Conservation (phyloP, 2,329 filamentous ascomycete species). For the Lachnellula hyalina region DNA sequence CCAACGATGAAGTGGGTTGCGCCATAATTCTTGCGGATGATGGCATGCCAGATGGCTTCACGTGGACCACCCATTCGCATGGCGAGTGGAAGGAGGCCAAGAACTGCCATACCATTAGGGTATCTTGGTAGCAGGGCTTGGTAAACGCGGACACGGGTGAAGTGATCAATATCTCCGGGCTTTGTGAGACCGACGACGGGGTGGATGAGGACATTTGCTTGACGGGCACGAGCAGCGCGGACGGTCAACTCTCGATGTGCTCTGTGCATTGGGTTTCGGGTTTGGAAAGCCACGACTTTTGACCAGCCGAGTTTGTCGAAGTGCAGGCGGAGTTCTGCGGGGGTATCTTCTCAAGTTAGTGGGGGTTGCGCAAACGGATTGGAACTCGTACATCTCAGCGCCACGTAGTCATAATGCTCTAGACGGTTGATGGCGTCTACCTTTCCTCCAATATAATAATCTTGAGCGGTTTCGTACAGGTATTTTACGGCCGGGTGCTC, state of each 20-base stretch:
- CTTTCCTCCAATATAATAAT: slow-evolving; percentile 94
- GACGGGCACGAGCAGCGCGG: slow-evolving; percentile 87
- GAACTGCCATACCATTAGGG: slow-evolving; percentile 97
- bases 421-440: slow-evolving; percentile 90
- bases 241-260: slow-evolving; percentile 97
- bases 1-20: slow-evolving; percentile 99
- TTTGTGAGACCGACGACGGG: slow-evolving; percentile 98
- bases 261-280: slow-evolving; percentile 97
- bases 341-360: slow-evolving; percentile 59
- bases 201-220: slow-evolving; percentile 98
- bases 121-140: slow-evolving; percentile 94
- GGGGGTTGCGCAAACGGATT: not conserved
- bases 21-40: slow-evolving; percentile 99
- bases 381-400: slow-evolving; percentile 71
- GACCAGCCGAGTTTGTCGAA: slow-evolving; percentile 99
- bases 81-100: slow-evolving; percentile 88
- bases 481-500: slow-evolving; percentile 91
- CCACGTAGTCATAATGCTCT: slow-evolving; percentile 98
- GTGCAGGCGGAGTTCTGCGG: slow-evolving; percentile 88
- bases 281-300: slow-evolving; percentile 98
- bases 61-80: slow-evolving; percentile 99
- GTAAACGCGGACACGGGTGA: slow-evolving; percentile 98
- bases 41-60: slow-evolving; percentile 99
- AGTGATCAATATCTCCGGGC: slow-evolving; percentile 99
- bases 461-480: slow-evolving; percentile 72